phyloP scores from a whole-genome alignment of 305 asterid species.

The Fraxinus ornus region DNA sequence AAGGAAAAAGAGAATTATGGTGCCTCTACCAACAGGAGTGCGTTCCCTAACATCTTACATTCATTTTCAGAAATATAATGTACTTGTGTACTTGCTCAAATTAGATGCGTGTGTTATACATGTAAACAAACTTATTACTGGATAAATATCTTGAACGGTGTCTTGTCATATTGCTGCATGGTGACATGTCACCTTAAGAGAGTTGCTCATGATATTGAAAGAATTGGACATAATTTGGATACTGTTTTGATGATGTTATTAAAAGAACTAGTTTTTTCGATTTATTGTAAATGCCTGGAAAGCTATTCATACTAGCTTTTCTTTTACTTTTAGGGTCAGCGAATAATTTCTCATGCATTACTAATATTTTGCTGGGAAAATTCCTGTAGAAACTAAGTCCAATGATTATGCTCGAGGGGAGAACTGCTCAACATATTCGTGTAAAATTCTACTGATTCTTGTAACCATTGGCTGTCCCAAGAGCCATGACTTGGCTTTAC shows the following conservation, averaged over 20 bases:
- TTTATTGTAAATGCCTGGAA: background rate
- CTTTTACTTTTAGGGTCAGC: background rate
- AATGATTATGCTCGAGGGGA: background rate
- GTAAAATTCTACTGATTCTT: background rate
- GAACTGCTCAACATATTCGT: background rate
- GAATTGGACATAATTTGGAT: background rate
- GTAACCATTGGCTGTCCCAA: background rate
- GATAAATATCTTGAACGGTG: background rate
- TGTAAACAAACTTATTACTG: background rate
- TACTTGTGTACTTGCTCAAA: background rate
- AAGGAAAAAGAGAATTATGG: conserved; percentile 61
- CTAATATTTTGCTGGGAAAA: background rate
- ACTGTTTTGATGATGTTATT: background rate
- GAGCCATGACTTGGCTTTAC: background rate
- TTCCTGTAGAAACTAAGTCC: background rate
- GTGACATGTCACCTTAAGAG: background rate
- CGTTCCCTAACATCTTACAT: conserved; percentile 31
- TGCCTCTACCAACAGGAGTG: conserved; percentile 90
- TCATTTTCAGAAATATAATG: background rate
- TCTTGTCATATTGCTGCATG: background rate
- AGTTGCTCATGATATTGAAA: background rate
- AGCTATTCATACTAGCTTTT: background rate
- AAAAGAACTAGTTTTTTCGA: background rate
- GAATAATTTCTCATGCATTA: background rate
- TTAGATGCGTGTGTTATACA: background rate